These are phyloP conservation scores for Phytophthora sp. DNA, from an alignment of 352 stramenopile species.

Conservation along the genomic window DNA sequence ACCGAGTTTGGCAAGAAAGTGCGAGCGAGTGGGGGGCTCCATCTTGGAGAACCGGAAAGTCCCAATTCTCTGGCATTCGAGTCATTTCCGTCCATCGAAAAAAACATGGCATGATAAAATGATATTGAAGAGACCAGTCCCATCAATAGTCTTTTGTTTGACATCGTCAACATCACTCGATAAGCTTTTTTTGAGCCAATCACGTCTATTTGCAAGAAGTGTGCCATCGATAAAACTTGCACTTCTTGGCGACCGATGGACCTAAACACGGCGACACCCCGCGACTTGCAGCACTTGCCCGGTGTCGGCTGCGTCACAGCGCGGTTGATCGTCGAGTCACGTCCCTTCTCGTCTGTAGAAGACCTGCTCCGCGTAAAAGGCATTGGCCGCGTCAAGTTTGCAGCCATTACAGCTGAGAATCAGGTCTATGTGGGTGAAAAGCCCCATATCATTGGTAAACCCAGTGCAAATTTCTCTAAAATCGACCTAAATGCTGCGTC, in stretches of 20 bases:
- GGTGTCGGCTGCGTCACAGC: conserved; percentile 51
- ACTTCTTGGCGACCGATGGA: conserved; percentile 36
- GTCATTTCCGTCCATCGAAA: conserved; percentile 12
- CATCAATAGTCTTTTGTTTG: conserved; percentile 13
- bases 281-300: conserved; percentile 46
- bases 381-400: conserved; percentile 49
- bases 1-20: conserved; percentile 30
- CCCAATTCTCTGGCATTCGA: conserved; percentile 7
- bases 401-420: conserved; percentile 27
- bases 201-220: conserved; percentile 42
- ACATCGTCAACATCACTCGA: not conserved
- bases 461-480: conserved; percentile 13
- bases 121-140: too few relatives aligned
- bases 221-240: conserved; percentile 23
- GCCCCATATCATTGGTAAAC: not conserved
- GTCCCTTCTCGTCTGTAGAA: conserved; percentile 47
- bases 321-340: conserved; percentile 46
- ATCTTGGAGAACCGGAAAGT: conserved; percentile 14
- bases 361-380: conserved; percentile 51
- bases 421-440: conserved; percentile 35
- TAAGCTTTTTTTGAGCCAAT: conserved; percentile 1
- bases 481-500: conserved; percentile 62
- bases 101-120: too few relatives aligned
- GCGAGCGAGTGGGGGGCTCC: conserved; percentile 60
- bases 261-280: conserved; percentile 36